Evolutionary conservation across 345 rosid genomes (phyloP).

Genomic region (Turritis glabra): DNA sequence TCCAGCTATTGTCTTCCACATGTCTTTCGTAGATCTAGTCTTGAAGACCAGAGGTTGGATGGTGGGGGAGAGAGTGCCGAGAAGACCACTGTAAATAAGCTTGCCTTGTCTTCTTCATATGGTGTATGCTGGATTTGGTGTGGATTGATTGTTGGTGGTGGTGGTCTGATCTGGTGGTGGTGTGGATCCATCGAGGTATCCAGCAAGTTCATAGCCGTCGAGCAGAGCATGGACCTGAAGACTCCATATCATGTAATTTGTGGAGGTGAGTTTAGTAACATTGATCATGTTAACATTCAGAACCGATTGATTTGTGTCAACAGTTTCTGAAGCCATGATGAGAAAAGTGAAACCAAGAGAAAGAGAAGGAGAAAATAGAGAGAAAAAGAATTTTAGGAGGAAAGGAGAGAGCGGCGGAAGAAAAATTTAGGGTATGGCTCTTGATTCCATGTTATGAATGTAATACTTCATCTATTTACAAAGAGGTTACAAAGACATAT

Average conservation of each 20-base stretch:
- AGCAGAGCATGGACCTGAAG: background rate
- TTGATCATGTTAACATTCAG: too few relatives aligned
- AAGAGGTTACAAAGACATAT: too few relatives aligned
- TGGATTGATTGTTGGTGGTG: accelerated
- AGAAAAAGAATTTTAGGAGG: too few relatives aligned
- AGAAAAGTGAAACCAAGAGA: too few relatives aligned
- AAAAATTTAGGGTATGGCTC: too few relatives aligned
- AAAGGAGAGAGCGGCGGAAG: too few relatives aligned
- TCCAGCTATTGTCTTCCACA: background rate
- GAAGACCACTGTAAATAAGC: background rate
- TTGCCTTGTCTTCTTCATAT: background rate
- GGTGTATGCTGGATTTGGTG: background rate
- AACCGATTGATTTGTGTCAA: too few relatives aligned
- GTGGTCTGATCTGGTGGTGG: accelerated
- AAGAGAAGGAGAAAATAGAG: too few relatives aligned
- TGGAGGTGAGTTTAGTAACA: too few relatives aligned
- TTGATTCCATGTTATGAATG: too few relatives aligned
- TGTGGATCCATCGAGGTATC: background rate
- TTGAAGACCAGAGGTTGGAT: background rate
- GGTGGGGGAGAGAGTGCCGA: accelerated
- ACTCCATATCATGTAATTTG: background rate
- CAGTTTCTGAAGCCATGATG: too few relatives aligned
- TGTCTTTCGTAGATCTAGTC: accelerated
- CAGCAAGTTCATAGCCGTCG: background rate
- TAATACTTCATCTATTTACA: too few relatives aligned